Evolutionary conservation across 208 protist genomes (phyloP).

Genomic region (Leishmania amazonensis): DNA sequence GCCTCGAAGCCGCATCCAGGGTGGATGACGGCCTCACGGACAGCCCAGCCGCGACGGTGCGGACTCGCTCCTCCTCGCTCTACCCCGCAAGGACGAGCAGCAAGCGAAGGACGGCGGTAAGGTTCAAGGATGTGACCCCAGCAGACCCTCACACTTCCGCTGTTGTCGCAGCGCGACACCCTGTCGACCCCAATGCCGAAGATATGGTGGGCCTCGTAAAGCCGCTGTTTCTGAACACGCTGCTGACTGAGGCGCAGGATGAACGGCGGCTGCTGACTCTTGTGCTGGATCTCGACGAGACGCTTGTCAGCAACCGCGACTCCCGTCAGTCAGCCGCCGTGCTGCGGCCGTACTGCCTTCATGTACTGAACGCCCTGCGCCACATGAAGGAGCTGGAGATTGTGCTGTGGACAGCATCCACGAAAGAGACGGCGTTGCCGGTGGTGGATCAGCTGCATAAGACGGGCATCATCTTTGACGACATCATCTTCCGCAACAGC

Average conservation of each 20-base stretch:
- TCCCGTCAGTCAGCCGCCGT: slow-evolving; percentile 53
- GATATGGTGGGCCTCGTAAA: slow-evolving; percentile 13
- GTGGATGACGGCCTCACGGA: slow-evolving; percentile 27
- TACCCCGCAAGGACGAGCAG: background rate
- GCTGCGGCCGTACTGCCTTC: slow-evolving; percentile 85
- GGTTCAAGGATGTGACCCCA: background rate
- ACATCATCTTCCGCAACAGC: slow-evolving; percentile 85
- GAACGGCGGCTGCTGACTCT: slow-evolving; percentile 76
- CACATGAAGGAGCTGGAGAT: slow-evolving; percentile 89
- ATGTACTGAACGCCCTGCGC: slow-evolving; percentile 84
- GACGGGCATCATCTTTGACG: slow-evolving; percentile 83
- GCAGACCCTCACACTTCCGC: background rate
- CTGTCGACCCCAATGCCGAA: slow-evolving; percentile 19
- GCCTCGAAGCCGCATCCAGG: background rate
- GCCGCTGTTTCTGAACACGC: slow-evolving; percentile 60
- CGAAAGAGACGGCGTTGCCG: slow-evolving; percentile 81
- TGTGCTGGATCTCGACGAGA: slow-evolving; percentile 93
- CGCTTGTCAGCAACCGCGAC: slow-evolving; percentile 90
- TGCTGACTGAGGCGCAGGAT: slow-evolving; percentile 66
- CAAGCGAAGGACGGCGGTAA: background rate
- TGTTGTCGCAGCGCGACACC: background rate
- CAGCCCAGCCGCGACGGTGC: slow-evolving; percentile 12
- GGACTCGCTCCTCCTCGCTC: slow-evolving; percentile 14
- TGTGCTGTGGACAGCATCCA: slow-evolving; percentile 93
- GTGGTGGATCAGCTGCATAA: slow-evolving; percentile 85